Percentiles rank a stretch among this genome's conserved stretches.
These are phyloP conservation scores for Pseudogymnoascus sp. DNA, from an alignment of 2,329 filamentous ascomycete genomes.

Conservation along the genomic window DNA sequence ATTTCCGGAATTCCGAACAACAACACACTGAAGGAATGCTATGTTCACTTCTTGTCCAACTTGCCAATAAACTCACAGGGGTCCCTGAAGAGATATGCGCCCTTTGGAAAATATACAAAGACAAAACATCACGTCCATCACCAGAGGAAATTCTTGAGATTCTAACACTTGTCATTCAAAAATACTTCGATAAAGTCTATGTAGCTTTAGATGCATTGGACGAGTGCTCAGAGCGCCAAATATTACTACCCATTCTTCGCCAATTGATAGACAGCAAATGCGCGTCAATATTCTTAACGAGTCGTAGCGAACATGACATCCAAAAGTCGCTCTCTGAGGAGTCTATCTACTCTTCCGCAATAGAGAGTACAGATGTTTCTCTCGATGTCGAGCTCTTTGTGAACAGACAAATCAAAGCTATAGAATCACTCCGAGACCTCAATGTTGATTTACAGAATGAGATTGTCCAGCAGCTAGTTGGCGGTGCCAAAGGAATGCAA, in stretches of 20 bases:
- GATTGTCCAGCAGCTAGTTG: conserved; percentile 14
- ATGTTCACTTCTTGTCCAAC: background rate
- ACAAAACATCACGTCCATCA: background rate
- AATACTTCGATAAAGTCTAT: background rate
- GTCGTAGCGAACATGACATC: background rate
- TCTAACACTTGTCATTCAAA: background rate
- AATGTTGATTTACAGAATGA: conserved; percentile 13
- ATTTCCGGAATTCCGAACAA: background rate
- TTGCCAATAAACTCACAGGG: background rate
- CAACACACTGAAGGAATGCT: background rate
- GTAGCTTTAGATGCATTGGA: background rate
- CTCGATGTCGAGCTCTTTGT: background rate
- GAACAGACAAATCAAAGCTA: background rate
- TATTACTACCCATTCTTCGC: background rate
- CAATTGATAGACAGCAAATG: background rate
- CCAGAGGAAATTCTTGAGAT: background rate
- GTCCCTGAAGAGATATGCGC: background rate
- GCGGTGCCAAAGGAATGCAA: conserved; percentile 20
- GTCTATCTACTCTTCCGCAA: background rate
- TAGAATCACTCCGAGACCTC: background rate
- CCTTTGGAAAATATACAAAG: background rate
- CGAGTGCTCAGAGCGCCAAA: background rate
- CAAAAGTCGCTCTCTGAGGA: background rate
- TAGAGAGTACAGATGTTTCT: background rate
- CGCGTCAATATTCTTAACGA: background rate